These are phyloP conservation scores for Cryptococcus depauperatus DNA, from an alignment of 1,284 basidiomycete genomes.

Conservation along the genomic window DNA sequence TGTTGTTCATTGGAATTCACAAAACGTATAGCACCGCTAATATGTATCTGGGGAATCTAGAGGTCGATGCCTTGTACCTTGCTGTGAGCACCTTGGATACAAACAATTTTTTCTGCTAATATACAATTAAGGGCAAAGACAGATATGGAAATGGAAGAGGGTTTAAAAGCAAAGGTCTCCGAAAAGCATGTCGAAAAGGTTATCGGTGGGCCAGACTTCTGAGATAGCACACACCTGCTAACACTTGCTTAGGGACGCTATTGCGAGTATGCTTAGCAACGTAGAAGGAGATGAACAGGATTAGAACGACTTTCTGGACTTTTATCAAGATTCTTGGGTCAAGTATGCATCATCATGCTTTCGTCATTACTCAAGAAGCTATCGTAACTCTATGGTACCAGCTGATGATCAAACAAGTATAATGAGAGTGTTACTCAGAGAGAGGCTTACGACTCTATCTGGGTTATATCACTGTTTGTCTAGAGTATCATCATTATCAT, in stretches of 20 bases:
- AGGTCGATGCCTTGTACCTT: slow-evolving; percentile 30
- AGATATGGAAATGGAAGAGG: slow-evolving; percentile 7
- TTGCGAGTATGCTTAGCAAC: background rate
- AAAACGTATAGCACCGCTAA: background rate
- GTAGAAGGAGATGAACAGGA: background rate
- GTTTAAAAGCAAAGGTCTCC: slow-evolving; percentile 18
- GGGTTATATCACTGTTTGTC: too few relatives aligned
- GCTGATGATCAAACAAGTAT: too few relatives aligned
- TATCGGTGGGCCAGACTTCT: slow-evolving; percentile 22
- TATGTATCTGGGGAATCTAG: slow-evolving; percentile 10
- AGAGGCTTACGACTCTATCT: too few relatives aligned
- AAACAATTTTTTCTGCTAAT: too few relatives aligned
- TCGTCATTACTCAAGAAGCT: background rate
- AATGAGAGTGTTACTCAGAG: too few relatives aligned
- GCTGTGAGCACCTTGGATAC: slow-evolving; percentile 14
- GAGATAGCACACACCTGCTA: background rate
- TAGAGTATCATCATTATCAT: too few relatives aligned
- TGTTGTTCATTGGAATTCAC: background rate
- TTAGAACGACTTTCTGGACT: background rate
- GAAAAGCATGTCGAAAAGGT: slow-evolving; percentile 16
- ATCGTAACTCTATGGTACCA: too few relatives aligned
- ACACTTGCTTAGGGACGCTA: background rate
- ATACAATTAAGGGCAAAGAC: slow-evolving; percentile 37
- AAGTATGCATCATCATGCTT: background rate
- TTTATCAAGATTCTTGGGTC: background rate